A percentile compares a stretch with the other conserved stretches of the same genome.
These are phyloP conservation scores for Chlorella sp. DNA, from an alignment of 139 green algal species.

Conservation along the genomic window DNA sequence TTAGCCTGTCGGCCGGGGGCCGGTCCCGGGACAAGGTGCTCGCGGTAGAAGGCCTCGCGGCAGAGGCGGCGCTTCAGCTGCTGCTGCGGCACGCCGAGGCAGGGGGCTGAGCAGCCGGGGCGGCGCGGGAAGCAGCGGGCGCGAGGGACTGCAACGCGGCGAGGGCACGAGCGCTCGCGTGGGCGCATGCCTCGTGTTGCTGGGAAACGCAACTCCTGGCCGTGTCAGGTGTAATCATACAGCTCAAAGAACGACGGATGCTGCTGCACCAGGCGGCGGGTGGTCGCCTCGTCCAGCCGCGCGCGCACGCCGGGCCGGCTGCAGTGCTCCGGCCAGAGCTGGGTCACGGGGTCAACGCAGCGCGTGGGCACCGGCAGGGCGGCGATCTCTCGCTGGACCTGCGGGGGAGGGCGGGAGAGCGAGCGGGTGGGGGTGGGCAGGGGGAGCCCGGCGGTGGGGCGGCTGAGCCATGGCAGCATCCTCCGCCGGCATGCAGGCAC, in stretches of 20 bases:
- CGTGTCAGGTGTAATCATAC: not conserved
- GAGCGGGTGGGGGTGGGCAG: too few species aligned
- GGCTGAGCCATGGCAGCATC: too few species aligned
- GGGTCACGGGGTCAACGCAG: constrained; percentile 17
- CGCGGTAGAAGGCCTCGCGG: not conserved
- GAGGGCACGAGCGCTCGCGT: too few species aligned
- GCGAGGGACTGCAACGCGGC: too few species aligned
- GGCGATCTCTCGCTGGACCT: not conserved
- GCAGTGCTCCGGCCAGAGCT: not conserved
- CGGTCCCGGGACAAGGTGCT: constrained; percentile 24
- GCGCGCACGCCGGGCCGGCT: not conserved
- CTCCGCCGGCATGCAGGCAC: too few species aligned
- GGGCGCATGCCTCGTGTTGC: too few species aligned
- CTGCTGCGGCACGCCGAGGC: too few species aligned
- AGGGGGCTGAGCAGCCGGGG: too few species aligned
- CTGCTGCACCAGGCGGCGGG: not conserved
- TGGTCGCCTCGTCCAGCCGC: not conserved
- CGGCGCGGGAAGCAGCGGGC: too few species aligned
- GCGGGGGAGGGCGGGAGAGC: too few species aligned
- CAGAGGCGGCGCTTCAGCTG: constrained; percentile 1
- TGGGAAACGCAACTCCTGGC: too few species aligned
- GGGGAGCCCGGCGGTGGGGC: too few species aligned
- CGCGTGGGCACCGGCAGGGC: constrained; percentile 1
- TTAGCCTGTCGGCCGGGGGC: not conserved
- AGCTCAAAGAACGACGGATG: not conserved